These are phyloP conservation scores for Podila clonocystis DNA, from an alignment of 192 early-diverging fungal species.

Conservation along the genomic window DNA sequence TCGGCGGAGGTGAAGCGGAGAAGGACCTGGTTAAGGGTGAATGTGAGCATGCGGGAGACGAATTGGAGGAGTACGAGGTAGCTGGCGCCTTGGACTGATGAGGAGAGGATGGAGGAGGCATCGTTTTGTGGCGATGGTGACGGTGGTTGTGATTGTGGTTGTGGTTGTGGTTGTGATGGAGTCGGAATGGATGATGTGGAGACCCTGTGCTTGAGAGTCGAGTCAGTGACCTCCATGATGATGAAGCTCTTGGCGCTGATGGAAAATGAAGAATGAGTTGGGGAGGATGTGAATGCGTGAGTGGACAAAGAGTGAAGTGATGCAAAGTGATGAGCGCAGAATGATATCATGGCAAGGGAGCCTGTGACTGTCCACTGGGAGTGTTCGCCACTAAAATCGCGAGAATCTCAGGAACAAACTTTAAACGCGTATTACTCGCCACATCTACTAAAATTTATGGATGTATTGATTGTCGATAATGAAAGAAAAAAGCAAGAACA, in stretches of 20 bases:
- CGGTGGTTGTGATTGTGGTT: neutral
- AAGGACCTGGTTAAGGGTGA: conserved; percentile 82
- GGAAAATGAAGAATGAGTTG: neutral
- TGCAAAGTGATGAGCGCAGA: no score
- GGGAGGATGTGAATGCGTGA: neutral
- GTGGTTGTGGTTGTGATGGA: neutral
- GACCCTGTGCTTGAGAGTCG: neutral
- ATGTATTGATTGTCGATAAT: neutral
- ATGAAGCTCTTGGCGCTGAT: neutral
- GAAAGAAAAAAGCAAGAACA: neutral
- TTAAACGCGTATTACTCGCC: neutral
- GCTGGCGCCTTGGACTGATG: conserved; percentile 75
- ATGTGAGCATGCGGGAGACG: conserved; percentile 80
- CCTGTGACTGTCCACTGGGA: no score
- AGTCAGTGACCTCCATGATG: no score
- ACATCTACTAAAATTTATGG: neutral
- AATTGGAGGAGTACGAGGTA: conserved; percentile 83
- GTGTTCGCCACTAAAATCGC: no score
- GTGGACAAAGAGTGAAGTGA: neutral
- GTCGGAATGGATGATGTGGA: neutral
- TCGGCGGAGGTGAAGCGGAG: conserved; percentile 74
- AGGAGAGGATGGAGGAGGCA: conserved; percentile 54
- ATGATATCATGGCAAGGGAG: no score
- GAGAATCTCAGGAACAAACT: no score
- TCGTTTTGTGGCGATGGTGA: conserved; percentile 7